A percentile compares a stretch with the other conserved stretches of the same genome.
Conservation (phyloP, 495 filamentous ascomycete species). For the Pyrenula massariospora region DNA sequence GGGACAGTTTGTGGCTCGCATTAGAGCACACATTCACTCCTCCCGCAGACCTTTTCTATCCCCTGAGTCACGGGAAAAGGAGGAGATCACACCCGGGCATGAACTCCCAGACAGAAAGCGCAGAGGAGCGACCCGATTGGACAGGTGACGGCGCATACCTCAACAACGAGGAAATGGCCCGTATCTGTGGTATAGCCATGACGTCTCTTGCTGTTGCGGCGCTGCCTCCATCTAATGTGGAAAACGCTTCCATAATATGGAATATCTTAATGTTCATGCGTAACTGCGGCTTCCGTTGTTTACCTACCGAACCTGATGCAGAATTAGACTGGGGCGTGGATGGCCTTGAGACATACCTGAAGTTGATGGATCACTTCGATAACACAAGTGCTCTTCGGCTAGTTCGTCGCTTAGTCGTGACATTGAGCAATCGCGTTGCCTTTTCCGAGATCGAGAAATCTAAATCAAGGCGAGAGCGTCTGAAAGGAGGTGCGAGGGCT, state of each 20-base stretch:
- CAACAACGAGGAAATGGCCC: conserved; percentile 42
- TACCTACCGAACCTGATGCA: background rate
- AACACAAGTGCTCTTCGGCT: conserved; percentile 48
- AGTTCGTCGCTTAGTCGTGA: conserved; percentile 39
- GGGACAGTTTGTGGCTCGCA: conserved; percentile 68
- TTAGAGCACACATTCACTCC: conserved; percentile 56
- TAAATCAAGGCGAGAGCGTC: conserved; percentile 11
- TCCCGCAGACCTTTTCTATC: conserved; percentile 39
- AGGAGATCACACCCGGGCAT: conserved; percentile 18
- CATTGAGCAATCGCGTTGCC: conserved; percentile 37
- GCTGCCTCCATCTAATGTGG: background rate
- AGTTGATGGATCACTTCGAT: conserved; percentile 34
- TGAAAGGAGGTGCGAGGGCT: background rate
- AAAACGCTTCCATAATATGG: background rate
- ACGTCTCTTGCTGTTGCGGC: conserved; percentile 30
- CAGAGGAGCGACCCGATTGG: conserved; percentile 17
- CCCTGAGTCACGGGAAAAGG: conserved; percentile 21
- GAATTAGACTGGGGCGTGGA: background rate
- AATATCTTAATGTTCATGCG: background rate
- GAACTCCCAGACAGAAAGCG: conserved; percentile 12
- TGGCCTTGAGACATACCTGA: background rate
- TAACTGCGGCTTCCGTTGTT: background rate
- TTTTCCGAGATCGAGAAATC: conserved; percentile 39
- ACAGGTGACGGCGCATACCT: conserved; percentile 23
- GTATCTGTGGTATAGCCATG: conserved; percentile 42